phyloP scores from a whole-genome alignment of 1,284 basidiomycete genomes.

The Cronartium ribicola region DNA sequence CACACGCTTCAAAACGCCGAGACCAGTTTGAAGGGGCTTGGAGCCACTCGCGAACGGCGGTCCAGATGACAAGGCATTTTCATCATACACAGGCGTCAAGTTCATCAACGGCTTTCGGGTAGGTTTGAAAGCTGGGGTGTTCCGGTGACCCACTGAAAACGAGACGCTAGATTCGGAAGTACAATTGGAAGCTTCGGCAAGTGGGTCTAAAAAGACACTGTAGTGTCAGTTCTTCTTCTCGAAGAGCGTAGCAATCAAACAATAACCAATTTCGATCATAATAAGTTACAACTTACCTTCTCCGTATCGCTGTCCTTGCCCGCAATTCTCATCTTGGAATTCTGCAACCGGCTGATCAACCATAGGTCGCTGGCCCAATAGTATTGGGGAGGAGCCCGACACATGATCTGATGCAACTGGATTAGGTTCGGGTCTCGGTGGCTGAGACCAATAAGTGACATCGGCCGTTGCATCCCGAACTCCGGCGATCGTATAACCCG shows the following conservation, averaged over 20 bases:
- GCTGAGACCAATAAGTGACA: constrained; percentile 41
- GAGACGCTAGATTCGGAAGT: background rate
- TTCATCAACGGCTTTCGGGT: constrained; percentile 35
- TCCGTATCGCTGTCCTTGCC: background rate
- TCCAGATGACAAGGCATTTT: constrained; percentile 18
- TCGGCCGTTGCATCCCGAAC: constrained; percentile 37
- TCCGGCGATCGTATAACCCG: constrained; percentile 16
- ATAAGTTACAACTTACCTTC: background rate
- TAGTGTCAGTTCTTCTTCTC: background rate
- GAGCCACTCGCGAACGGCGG: constrained; percentile 9
- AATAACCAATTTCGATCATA: no score
- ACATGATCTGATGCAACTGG: background rate
- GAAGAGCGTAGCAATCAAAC: background rate
- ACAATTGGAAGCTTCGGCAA: background rate
- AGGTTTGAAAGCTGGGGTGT: constrained; percentile 29
- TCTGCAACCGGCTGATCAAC: background rate
- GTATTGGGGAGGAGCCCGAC: background rate
- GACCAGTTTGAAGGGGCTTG: background rate
- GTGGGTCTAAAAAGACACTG: background rate
- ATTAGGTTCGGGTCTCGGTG: background rate
- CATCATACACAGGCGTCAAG: constrained; percentile 26
- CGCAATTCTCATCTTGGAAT: background rate
- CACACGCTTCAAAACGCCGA: constrained; percentile 19
- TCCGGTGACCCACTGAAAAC: background rate
- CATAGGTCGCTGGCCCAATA: background rate